A percentile compares a stretch with the other conserved stretches of the same genome.
Evolutionary conservation across 129 eudicot genomes (phyloP).

Genomic region (Helichrysum umbraculigerum): DNA sequence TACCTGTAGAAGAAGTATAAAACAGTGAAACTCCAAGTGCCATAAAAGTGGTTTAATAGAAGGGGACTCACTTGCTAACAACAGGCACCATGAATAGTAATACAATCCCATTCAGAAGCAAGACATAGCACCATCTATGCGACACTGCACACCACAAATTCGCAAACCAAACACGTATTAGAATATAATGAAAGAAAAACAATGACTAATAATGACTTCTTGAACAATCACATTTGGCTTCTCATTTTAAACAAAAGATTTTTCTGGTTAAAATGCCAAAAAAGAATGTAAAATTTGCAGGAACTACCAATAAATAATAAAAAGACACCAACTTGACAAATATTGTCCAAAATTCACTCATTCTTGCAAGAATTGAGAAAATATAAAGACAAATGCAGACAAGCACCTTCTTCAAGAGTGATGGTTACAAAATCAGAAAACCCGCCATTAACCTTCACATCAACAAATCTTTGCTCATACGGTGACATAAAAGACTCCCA

Average conservation of each 20-base stretch:
- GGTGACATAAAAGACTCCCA: conserved; percentile 73
- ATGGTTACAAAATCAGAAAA: conserved; percentile 65
- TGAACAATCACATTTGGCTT: neutral
- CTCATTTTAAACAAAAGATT: neutral
- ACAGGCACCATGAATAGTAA: conserved; percentile 65
- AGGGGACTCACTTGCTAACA: conserved; percentile 86
- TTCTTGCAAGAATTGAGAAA: neutral
- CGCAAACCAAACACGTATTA: too few relatives aligned
- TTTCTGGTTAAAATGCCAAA: conserved; percentile 8
- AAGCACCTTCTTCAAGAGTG: conserved; percentile 59
- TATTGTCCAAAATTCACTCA: neutral
- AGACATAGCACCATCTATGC: conserved; percentile 68
- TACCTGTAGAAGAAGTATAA: conserved; percentile 93
- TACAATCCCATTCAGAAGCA: conserved; percentile 58
- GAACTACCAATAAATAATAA: neutral
- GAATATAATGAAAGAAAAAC: neutral
- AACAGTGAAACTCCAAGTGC: conserved; percentile 71
- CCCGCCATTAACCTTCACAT: conserved; percentile 60
- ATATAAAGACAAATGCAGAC: neutral
- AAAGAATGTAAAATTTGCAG: neutral
- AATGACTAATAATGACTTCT: neutral
- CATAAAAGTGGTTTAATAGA: conserved; percentile 83
- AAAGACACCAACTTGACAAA: neutral
- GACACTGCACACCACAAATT: conserved; percentile 47
- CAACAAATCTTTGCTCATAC: conserved; percentile 63